phyloP scores from a whole-genome alignment of 305 asterid species.

The Rubia balearica region DNA sequence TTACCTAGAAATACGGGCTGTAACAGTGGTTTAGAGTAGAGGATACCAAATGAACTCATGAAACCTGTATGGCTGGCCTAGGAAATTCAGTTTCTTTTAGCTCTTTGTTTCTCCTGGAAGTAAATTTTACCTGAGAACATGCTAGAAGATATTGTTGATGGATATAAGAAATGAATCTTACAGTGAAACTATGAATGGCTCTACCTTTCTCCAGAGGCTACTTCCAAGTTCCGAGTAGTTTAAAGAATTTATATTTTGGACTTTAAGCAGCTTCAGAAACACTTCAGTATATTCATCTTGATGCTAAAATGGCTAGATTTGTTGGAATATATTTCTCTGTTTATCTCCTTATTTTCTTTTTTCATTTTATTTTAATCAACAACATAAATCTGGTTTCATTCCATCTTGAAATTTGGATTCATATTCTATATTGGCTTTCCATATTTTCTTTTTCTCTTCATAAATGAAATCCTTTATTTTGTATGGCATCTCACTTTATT shows the following conservation, averaged over 20 bases:
- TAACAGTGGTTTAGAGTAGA: neutral
- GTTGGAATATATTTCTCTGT: neutral
- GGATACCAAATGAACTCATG: neutral
- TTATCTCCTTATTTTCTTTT: neutral
- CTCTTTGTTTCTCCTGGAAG: neutral
- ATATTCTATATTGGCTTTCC: neutral
- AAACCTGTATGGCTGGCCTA: conserved; percentile 2
- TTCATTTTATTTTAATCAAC: neutral
- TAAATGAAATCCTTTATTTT: neutral
- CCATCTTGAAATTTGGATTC: neutral
- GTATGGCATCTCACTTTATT: neutral
- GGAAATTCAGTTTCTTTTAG: neutral
- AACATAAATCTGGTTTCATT: neutral
- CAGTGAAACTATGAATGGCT: neutral
- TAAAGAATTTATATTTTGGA: neutral
- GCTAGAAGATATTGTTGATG: neutral
- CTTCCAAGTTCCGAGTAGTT: neutral
- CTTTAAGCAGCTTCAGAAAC: neutral
- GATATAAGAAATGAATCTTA: neutral
- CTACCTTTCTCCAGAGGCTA: neutral
- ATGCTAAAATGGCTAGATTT: neutral
- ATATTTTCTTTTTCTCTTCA: neutral
- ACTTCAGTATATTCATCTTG: too few species aligned
- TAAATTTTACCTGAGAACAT: neutral
- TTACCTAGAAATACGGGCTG: neutral